Evolutionary conservation across 805 yeast genomes (phyloP).

Genomic region (Nakazawaea laoshanensis): DNA sequence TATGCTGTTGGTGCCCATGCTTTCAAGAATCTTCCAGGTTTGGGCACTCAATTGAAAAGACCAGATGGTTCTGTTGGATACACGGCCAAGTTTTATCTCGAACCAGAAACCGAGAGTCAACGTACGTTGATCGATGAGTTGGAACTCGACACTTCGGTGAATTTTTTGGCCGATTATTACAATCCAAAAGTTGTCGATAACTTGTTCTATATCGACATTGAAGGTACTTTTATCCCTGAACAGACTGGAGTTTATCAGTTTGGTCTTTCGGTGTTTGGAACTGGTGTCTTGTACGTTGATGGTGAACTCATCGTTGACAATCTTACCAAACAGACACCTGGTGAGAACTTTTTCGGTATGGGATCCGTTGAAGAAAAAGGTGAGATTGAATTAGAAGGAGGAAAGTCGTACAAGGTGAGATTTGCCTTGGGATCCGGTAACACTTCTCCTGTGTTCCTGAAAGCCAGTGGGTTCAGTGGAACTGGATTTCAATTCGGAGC

Average conservation of each 20-base stretch:
- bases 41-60: constrained; percentile 10
- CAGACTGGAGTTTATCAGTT: constrained; percentile 39
- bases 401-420: constrained; percentile 24
- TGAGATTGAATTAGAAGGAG: constrained; percentile 23
- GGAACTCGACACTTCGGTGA: constrained; percentile 12
- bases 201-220: constrained; percentile 34
- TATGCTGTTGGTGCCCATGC: constrained; percentile 9
- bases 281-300: constrained; percentile 45
- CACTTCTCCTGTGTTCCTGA: constrained; percentile 27
- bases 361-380: constrained; percentile 30
- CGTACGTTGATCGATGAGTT: constrained; percentile 21
- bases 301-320: constrained; percentile 48
- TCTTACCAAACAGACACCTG: constrained; percentile 39
- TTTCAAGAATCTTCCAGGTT: constrained; percentile 9
- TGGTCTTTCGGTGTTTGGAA: constrained; percentile 45
- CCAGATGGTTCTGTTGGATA: constrained; percentile 10
- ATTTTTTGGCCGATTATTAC: constrained; percentile 16
- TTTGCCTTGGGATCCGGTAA: constrained; percentile 33
- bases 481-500: constrained; percentile 26
- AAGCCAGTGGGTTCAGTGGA: constrained; percentile 12
- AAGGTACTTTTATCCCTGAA: constrained; percentile 37
- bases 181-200: constrained; percentile 12
- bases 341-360: constrained; percentile 41
- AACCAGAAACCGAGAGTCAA: constrained; percentile 12
- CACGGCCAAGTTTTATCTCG: constrained; percentile 8